Base-by-base conservation (phyloP, 164 flowering plant genomes). In the Warburgia ugandensis region DNA sequence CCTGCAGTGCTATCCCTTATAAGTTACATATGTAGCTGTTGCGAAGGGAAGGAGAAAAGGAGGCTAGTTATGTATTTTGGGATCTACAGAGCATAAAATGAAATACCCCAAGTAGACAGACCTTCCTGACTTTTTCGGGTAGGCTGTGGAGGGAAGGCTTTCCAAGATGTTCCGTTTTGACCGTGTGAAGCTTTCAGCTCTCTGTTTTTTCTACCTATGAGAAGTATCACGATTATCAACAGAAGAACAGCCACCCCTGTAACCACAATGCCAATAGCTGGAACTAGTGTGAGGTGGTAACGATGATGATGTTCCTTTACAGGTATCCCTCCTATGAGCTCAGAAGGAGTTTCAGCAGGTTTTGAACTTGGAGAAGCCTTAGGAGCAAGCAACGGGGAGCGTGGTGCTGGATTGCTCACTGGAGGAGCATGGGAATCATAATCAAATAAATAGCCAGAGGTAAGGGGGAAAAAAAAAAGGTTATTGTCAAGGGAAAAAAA, bases 61-160 rank as follows among this genome's bases (percentile, higher is more conserved):
- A n/a, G n/a, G n/a, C n/a, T n/a, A n/a, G n/a, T n/a, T n/a, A n/a
- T n/a, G n/a, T n/a, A n/a, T n/a, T n/a, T n/a, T n/a, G n/a, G n/a
- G n/a, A n/a, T n/a, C n/a, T n/a, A n/a, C n/a, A n/a, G n/a, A n/a
- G n/a, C n/a, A n/a, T n/a, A n/a, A n/a, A n/a, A n/a, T n/a, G n/a
- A n/a, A n/a, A n/a, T n/a, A n/a, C n/a, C n/a, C n/a, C 26, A 43
- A 28, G 36, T 52, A 40, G 39, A 22, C 54, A 40, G 60, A 68
- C 99, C 99, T 70, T 84, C 99, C 58, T 77, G 92, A 68, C 66
- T 57, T 59, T 77, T 92, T 44, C 66, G 60, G n/a, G 58, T 35
- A 35, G 78, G 51, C 37, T 55, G 75, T 48, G 78, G 31, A 36
- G 80, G 68, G 51, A 77, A 71, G 41, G 66, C 33, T 59, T 75